A percentile compares a stretch with the other conserved stretches of the same genome.
These are phyloP conservation scores for Kurtzmaniella quercitrusa DNA, from an alignment of 1,139 yeast genomes.

Conservation along the genomic window DNA sequence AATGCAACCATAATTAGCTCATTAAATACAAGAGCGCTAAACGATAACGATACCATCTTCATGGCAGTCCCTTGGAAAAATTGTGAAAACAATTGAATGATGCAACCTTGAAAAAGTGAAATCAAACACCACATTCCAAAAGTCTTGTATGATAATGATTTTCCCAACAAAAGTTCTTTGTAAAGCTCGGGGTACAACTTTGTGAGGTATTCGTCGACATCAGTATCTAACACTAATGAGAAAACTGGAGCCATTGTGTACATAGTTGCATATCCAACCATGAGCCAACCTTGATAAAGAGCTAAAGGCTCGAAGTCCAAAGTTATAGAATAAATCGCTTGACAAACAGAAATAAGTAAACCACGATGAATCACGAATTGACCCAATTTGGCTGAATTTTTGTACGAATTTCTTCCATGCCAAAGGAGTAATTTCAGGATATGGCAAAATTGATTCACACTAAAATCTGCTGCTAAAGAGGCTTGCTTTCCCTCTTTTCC, in stretches of 20 bases:
- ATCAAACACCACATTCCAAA: constrained; percentile 90
- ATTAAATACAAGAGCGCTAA: constrained; percentile 73
- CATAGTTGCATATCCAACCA: constrained; percentile 97
- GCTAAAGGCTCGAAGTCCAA: constrained; percentile 92
- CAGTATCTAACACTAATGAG: constrained; percentile 85
- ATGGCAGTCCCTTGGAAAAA: constrained; percentile 59
- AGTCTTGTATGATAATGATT: constrained; percentile 78
- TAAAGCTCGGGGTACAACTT: constrained; percentile 91
- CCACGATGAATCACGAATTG: constrained; percentile 98
- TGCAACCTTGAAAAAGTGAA: constrained; percentile 81
- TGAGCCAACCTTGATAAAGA: constrained; percentile 89
- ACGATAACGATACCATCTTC: constrained; percentile 79
- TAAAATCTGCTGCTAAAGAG: constrained; percentile 93
- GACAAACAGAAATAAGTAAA: constrained; percentile 89
- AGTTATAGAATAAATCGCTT: constrained; percentile 84
- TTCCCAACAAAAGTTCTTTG: constrained; percentile 85
- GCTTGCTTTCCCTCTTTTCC: constrained; percentile 99
- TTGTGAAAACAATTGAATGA: constrained; percentile 80
- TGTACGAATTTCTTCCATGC: constrained; percentile 98
- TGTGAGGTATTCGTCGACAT: constrained; percentile 86
- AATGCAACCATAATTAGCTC: constrained; percentile 93
- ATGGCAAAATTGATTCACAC: constrained; percentile 88
- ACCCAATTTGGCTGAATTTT: constrained; percentile 89
- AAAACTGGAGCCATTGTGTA: constrained; percentile 99
- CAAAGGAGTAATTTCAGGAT: constrained; percentile 82